Evolutionary conservation across 352 stramenopile species (phyloP).

Genomic region (Phytophthora syringae): DNA sequence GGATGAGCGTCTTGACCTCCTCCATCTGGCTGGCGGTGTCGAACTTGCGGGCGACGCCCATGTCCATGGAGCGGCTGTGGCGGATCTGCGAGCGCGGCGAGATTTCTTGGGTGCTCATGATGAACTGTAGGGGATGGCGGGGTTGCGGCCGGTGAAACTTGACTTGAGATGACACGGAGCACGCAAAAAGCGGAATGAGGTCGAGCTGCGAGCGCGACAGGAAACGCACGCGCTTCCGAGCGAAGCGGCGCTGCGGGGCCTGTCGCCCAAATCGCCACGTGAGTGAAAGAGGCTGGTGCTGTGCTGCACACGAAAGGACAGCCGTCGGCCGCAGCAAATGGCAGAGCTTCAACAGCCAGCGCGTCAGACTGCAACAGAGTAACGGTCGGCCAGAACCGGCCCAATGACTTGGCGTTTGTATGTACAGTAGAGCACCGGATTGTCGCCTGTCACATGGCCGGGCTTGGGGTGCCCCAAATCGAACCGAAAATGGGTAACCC

Average conservation of each 20-base stretch:
- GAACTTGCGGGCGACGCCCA: constrained; percentile 60
- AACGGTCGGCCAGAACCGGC: constrained; percentile 2
- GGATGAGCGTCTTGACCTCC: constrained; percentile 68
- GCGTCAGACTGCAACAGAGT: constrained; percentile 24
- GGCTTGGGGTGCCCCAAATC: neutral
- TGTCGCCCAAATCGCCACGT: neutral
- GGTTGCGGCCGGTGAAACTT: constrained; percentile 9
- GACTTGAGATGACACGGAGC: constrained; percentile 31
- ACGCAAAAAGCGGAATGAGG: constrained; percentile 46
- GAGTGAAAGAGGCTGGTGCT: constrained; percentile 3
- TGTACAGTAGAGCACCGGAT: constrained; percentile 3
- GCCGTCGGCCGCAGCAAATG: constrained; percentile 18
- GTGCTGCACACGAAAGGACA: constrained; percentile 37
- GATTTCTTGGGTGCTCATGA: constrained; percentile 41
- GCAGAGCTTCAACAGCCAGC: constrained; percentile 40
- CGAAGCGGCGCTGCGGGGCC: neutral
- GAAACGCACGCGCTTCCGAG: neutral
- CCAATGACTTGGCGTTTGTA: constrained; percentile 17
- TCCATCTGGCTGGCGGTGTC: constrained; percentile 71
- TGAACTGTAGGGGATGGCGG: neutral
- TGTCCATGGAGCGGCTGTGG: constrained; percentile 67
- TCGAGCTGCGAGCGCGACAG: neutral
- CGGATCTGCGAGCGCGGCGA: constrained; percentile 35
- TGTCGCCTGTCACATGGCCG: constrained; percentile 31
- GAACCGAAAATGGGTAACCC: neutral